These are phyloP conservation scores for Calendula officinalis DNA, from an alignment of 129 eudicot species.

Conservation along the genomic window DNA sequence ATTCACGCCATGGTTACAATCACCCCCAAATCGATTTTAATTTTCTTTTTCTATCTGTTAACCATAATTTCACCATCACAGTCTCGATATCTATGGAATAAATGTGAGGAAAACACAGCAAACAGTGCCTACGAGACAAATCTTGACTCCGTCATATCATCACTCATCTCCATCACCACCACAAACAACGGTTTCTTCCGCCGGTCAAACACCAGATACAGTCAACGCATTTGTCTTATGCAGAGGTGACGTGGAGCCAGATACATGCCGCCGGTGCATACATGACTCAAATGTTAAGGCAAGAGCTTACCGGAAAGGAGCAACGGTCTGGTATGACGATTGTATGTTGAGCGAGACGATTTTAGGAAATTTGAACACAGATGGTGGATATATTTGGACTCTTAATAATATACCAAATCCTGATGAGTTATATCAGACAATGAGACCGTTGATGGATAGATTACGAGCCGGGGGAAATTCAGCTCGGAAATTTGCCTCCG, in stretches of 20 bases:
- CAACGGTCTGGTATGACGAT: slow-evolving; percentile 30
- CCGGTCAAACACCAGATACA: slow-evolving; percentile 19
- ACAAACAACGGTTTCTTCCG: slow-evolving; percentile 31
- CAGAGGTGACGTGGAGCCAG: slow-evolving; percentile 29
- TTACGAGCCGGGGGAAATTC: slow-evolving; percentile 27
- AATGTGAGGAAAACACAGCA: slow-evolving; percentile 18
- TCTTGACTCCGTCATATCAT: slow-evolving; percentile 35
- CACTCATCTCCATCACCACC: slow-evolving; percentile 21
- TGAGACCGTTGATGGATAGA: slow-evolving; percentile 32
- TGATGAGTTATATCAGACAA: slow-evolving; percentile 16
- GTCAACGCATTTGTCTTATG: slow-evolving; percentile 35
- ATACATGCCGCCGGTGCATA: slow-evolving; percentile 26
- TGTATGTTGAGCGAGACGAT: slow-evolving; percentile 45
- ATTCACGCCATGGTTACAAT: slow-evolving; percentile 4
- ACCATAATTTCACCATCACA: slow-evolving; percentile 10
- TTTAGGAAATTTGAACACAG: not conserved
- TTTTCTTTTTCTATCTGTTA: slow-evolving; percentile 14
- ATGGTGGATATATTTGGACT: not conserved
- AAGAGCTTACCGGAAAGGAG: slow-evolving; percentile 22
- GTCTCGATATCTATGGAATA: slow-evolving; percentile 18
- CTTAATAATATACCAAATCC: slow-evolving; percentile 6
- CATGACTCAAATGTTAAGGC: not conserved
- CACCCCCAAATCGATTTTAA: slow-evolving; percentile 9
- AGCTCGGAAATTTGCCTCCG: slow-evolving; percentile 34
- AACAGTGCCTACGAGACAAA: slow-evolving; percentile 37